Base-by-base conservation (phyloP, 2,329 filamentous ascomycete species). In the Didymella arachidicola region DNA sequence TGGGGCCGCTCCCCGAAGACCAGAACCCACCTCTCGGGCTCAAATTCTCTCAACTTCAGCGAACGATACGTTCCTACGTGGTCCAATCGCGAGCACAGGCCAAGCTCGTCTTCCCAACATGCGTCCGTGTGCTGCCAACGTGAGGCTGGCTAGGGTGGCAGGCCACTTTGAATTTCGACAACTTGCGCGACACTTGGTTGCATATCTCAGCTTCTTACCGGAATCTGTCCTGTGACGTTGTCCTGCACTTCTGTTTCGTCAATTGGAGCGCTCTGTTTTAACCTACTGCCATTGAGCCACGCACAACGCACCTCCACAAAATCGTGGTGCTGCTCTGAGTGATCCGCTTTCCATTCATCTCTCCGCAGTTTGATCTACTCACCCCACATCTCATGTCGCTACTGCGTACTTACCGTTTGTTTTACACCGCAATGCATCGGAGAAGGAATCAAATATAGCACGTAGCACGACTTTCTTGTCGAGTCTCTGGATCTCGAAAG, bases 331-430 rank as follows among this genome's bases (percentile, higher is more conserved):
- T 66, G 49, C 46, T 61, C 62, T 68, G 52, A 64, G 62, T 70
- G 58, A 63, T 53, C 64, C 49, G 52, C 59, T 62, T 71, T 70
- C 67, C 48, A 73, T 75, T 74, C 72, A 72, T 67, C 69, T 68
- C 72, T 73, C 72, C 69, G 60, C 71, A 70, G 57, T 68, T 63
- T 63, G 63, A 67, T 69, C 65, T 61, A 61, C 64, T 62, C 64
- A 68, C 68, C 69, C 71, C 73, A 76, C 73, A 70, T 76, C 69
- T 64, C 62, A 73, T 72, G 68, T 72, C 61, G 67, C 72, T 60
- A 73, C 71, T 74, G 69, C 66, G 57, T 64, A 58, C 63, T 65
- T 68, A 22, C 55, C 61, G 48, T 64, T 64, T 65, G 59, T 66
- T 69, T 59, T 68, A 69, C 64, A 61, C 70, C 60, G 64, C 63